Evolutionary conservation across 2,329 filamentous ascomycete species (phyloP).

Genomic region (Alternaria burnsii): DNA sequence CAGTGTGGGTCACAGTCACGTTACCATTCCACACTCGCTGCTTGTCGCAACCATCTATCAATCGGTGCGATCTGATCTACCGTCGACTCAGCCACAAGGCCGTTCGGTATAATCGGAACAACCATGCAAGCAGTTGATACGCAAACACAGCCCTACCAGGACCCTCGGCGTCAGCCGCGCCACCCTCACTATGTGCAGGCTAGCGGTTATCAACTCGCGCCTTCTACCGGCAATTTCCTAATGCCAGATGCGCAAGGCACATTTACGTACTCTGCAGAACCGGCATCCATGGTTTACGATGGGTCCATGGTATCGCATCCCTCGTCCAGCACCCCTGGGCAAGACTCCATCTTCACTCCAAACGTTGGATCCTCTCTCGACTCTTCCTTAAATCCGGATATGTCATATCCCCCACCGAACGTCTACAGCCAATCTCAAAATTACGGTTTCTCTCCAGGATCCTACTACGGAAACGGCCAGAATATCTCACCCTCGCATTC

Average conservation of each 20-base stretch:
- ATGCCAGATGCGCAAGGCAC: slow-evolving; percentile 44
- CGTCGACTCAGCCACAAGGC: slow-evolving; percentile 35
- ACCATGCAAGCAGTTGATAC: slow-evolving; percentile 46
- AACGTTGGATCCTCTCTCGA: slow-evolving; percentile 47
- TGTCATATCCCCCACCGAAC: slow-evolving; percentile 43
- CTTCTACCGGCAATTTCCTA: slow-evolving; percentile 34
- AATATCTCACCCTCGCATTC: slow-evolving; percentile 50
- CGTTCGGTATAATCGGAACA: slow-evolving; percentile 20
- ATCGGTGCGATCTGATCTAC: slow-evolving; percentile 15
- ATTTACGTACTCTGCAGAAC: slow-evolving; percentile 49
- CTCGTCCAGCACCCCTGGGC: slow-evolving; percentile 31
- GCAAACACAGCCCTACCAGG: slow-evolving; percentile 45
- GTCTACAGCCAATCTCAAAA: slow-evolving; percentile 36
- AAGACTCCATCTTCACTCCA: slow-evolving; percentile 44
- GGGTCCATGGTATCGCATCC: slow-evolving; percentile 35
- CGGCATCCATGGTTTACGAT: slow-evolving; percentile 45
- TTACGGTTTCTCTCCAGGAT: slow-evolving; percentile 41
- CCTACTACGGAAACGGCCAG: slow-evolving; percentile 41
- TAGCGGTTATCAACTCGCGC: slow-evolving; percentile 35
- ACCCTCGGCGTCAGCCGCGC: slow-evolving; percentile 47
- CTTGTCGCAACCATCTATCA: slow-evolving; percentile 17
- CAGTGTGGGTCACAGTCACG: slow-evolving; percentile 37
- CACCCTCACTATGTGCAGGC: slow-evolving; percentile 43
- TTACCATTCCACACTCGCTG: slow-evolving; percentile 32
- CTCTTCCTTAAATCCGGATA: slow-evolving; percentile 46